Evolutionary conservation across 164 flowering plant species (phyloP), one percentile per base, ranked within the genome.

Genomic region (Cinnamomum chago): DNA sequence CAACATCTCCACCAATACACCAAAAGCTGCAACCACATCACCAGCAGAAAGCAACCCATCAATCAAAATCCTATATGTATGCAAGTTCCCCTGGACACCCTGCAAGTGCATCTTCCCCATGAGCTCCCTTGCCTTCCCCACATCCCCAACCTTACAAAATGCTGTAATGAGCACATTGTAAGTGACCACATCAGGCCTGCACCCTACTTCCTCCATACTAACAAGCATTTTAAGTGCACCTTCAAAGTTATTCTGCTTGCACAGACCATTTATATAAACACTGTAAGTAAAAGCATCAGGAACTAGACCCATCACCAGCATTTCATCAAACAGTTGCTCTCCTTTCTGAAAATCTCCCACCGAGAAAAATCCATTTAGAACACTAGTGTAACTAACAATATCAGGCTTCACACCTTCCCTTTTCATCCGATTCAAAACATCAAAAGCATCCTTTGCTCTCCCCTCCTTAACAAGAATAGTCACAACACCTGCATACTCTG

Each of bases 291-390:
- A 72, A 65, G 86, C 67, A 84, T 92, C 84, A 71, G 97, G 98
- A 74, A 85, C 84, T 72, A 92, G 76, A 65, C 98, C 97, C 77
- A 86, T 66, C 17, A 92, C 82, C 71, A 92, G 90, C 84, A 94
- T 78, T 81, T 92, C 97, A 76, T 94, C 97, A 58, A 91, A 92
- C 83, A 94, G 18, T 28, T 88, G 78, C 28, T 87, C 95, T 23
- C 85, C 94, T 24, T 65, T 79, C 51, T 51, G 73, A 80, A 78
- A 91, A 18, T 89, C 82, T 62, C 82, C 86, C 3, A 66, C 77
- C 0, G 27, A 67, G 0, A 89, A 62, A 35, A 91, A 35, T 35
- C 89, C 95, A 51, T 81, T 73, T 33, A 94, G 70, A 50, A 87
- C 88, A 84, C 81, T 78, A 15, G 85, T 91, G 66, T 91, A 92